Evolutionary conservation across 2,329 filamentous ascomycete species (phyloP).

Genomic region (Aspergillus pseudoviridinutans): DNA sequence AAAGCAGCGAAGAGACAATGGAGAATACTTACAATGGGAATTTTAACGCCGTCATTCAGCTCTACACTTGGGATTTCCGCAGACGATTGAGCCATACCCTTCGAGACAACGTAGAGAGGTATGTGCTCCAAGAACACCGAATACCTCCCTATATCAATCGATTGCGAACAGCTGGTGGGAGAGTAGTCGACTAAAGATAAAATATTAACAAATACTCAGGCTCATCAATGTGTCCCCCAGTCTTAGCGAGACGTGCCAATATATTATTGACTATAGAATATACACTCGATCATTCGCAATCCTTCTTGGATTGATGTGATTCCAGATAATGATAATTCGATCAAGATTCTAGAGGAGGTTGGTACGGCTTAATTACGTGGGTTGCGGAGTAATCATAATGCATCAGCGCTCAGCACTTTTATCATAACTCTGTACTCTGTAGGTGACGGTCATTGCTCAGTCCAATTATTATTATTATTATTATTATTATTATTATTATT

Average conservation of each 20-base stretch:
- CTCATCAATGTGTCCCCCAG: background rate
- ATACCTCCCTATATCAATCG: background rate
- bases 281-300: background rate
- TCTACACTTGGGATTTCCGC: slow-evolving; percentile 32
- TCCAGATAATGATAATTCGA: background rate
- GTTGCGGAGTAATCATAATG: background rate
- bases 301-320: background rate
- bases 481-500: no score
- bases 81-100: background rate
- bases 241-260: background rate
- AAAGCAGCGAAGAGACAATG: background rate
- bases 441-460: no score
- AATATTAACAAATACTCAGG: background rate
- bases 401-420: no score
- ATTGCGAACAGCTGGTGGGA: background rate
- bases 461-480: no score
- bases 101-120: background rate
- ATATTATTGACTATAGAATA: no score
- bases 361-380: background rate
- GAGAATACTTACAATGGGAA: slow-evolving; percentile 49
- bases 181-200: background rate
- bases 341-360: background rate
- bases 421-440: no score
- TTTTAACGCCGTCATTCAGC: slow-evolving; percentile 54
- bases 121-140: background rate